Evolutionary conservation across 73 alveolate species (phyloP), one percentile per base, ranked within the genome.

Genomic region (Paramecium biaurelia): DNA sequence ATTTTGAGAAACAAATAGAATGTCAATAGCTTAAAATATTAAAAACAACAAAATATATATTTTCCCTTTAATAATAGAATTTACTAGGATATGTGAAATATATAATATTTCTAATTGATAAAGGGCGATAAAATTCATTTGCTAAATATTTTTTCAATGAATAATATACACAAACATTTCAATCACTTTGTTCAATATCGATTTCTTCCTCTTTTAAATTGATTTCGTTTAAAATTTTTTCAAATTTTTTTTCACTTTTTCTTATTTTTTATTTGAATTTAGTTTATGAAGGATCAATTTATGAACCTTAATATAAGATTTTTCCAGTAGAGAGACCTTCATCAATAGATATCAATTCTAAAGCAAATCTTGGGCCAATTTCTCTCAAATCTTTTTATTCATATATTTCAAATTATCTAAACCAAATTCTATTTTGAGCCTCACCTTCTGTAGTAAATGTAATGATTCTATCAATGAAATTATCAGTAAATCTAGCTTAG

Each of bases 281-380:
- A 30, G 70, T 47, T 79, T 79, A 18, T 11, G 18, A 6, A 3
- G 21, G 5, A 10, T 79, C n/a, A 3, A 79, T 8, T 34, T 15
- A 38, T 3, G 74, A 41, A 3, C 90, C 90, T 79, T 79, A 47
- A 45, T 79, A 79, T 15, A 79, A 79, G 1, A 79, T n/a, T 20
- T 41, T 42, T 79, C 90, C 90, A 0, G 23, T 8, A 79, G 56
- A 43, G 0, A 79, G 11, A 9, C 72, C 70, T 21, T 79, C 70
- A 10, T 42, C 30, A 10, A 79, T 79, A 24, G 47, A 20, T 3
- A 45, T 38, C 5, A 79, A 47, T 79, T 79, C 90, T 24, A 79
- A 24, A 1, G 28, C 90, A 18, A 79, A 79, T 47, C 90, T 79
- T n/a, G 90, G 90, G 0, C 90, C 90, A 18, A 79, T 79, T 79